phyloP scores from a whole-genome alignment of 352 stramenopile species.

The Discostella stelligera region DNA sequence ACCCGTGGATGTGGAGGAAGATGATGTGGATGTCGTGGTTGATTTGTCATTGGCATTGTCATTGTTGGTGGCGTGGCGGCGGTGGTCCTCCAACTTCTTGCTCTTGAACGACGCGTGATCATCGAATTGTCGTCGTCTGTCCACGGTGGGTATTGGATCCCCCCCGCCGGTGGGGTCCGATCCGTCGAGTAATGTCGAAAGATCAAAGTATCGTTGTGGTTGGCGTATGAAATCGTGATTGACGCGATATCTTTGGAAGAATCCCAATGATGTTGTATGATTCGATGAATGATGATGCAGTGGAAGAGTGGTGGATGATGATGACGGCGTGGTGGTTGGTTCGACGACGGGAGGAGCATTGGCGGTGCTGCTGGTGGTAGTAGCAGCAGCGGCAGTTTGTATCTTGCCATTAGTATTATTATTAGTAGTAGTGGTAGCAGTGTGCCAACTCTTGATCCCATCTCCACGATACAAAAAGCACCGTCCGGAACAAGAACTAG shows the following conservation, averaged over 20 bases:
- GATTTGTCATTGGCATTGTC: no score
- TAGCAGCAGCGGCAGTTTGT: no score
- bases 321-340: background rate
- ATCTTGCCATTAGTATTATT: background rate
- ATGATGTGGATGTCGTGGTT: background rate
- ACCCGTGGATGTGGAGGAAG: background rate
- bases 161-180: constrained; percentile 61
- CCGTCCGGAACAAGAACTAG: constrained; percentile 68
- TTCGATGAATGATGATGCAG: no score
- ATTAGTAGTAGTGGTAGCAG: background rate
- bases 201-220: constrained; percentile 68
- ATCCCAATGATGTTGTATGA: constrained; percentile 12
- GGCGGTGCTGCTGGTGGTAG: background rate
- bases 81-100: constrained; percentile 15
- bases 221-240: constrained; percentile 67
- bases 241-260: constrained; percentile 61
- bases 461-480: constrained; percentile 78
- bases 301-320: constrained; percentile 4
- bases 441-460: constrained; percentile 71
- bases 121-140: constrained; percentile 74
- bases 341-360: background rate
- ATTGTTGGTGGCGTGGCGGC: background rate
- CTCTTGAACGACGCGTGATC: constrained; percentile 41
- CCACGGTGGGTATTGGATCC: constrained; percentile 71
- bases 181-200: constrained; percentile 54